Evolutionary conservation across 345 rosid genomes (phyloP).

Genomic region (Lagerstroemia speciosa): DNA sequence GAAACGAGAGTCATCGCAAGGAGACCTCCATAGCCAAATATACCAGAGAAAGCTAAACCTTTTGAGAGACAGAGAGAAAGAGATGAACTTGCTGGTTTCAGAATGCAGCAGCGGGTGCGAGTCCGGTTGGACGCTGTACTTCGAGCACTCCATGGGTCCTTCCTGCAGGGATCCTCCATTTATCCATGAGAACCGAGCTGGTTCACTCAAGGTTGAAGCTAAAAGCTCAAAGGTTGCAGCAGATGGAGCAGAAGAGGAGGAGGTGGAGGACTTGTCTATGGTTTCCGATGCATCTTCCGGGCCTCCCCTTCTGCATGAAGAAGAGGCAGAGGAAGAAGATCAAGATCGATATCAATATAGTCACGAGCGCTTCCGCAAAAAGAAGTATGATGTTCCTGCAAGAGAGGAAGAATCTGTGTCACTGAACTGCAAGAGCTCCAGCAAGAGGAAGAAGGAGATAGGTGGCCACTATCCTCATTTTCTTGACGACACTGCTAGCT

Average conservation of each 20-base stretch:
- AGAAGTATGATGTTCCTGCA: background rate
- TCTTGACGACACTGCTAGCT: slow-evolving; percentile 92
- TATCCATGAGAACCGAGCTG: slow-evolving; percentile 13
- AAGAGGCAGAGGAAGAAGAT: slow-evolving; percentile 10
- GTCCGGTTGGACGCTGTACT: slow-evolving; percentile 97
- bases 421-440: slow-evolving; percentile 23
- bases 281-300: slow-evolving; percentile 99
- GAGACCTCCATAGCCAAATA: background rate
- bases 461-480: slow-evolving; percentile 31
- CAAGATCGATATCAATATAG: background rate
- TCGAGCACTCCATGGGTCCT: slow-evolving; percentile 54
- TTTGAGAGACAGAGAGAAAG: slow-evolving; percentile 1
- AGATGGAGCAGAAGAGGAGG: slow-evolving; percentile 25
- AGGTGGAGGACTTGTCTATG: slow-evolving; percentile 84
- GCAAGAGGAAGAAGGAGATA: slow-evolving; percentile 28
- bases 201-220: background rate
- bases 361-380: background rate
- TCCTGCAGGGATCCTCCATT: slow-evolving; percentile 19
- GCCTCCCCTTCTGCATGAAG: slow-evolving; percentile 58
- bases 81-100: slow-evolving; percentile 39
- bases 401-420: background rate
- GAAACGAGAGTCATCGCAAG: background rate
- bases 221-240: background rate
- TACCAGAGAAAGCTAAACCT: background rate
- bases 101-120: slow-evolving; percentile 82